Evolutionary conservation across 345 rosid species (phyloP).

Genomic region (Lenwebbia sp.): DNA sequence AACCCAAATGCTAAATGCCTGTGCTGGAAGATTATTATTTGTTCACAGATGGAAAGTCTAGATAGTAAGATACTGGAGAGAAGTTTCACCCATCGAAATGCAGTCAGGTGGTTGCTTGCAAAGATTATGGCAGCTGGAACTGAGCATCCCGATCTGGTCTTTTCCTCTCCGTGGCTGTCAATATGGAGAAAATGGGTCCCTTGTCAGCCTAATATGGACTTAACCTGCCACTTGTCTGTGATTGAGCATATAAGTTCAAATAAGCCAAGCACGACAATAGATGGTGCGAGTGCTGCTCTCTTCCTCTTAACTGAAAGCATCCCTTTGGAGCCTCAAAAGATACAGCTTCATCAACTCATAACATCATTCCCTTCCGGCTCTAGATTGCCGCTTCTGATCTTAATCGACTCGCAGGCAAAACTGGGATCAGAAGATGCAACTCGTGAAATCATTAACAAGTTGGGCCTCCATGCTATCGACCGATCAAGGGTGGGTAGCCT

Average conservation of each 20-base stretch:
- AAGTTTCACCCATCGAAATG: slow-evolving; percentile 21
- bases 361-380: slow-evolving; percentile 55
- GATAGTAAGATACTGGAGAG: slow-evolving; percentile 15
- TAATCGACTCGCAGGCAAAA: slow-evolving; percentile 32
- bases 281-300: slow-evolving; percentile 75
- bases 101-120: slow-evolving; percentile 58
- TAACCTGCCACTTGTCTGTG: slow-evolving; percentile 60
- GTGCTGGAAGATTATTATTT: slow-evolving; percentile 74
- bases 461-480: slow-evolving; percentile 62
- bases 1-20: slow-evolving; percentile 58
- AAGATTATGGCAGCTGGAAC: slow-evolving; percentile 55
- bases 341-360: slow-evolving; percentile 45
- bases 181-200: slow-evolving; percentile 75
- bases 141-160: slow-evolving; percentile 22
- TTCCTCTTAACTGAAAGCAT: slow-evolving; percentile 52
- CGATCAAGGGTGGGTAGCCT: slow-evolving; percentile 47
- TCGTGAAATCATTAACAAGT: slow-evolving; percentile 22
- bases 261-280: slow-evolving; percentile 19
- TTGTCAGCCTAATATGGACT: slow-evolving; percentile 24
- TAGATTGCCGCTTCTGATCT: slow-evolving; percentile 65
- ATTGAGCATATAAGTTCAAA: slow-evolving; percentile 35
- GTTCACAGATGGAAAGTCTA: slow-evolving; percentile 26
- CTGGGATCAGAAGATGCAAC: slow-evolving; percentile 32
- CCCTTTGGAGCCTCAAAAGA: slow-evolving; percentile 59
- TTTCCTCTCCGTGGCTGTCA: slow-evolving; percentile 54